Evolutionary conservation across 345 rosid genomes (phyloP), one percentile per base, ranked within the genome.

Genomic region (Populus simonii): DNA sequence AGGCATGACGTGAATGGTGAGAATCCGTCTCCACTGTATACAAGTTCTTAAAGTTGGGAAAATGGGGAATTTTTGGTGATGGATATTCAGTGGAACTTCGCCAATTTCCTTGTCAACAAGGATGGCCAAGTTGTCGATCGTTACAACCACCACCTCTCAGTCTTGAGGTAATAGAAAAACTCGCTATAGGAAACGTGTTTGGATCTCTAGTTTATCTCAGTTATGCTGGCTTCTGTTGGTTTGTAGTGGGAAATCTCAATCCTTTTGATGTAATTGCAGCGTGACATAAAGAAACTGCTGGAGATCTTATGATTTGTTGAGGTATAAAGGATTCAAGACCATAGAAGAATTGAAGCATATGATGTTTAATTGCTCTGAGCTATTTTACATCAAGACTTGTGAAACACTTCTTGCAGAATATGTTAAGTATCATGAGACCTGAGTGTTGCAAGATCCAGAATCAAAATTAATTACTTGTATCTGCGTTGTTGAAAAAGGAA

Each of bases 231-330:
- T 6, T 74, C n/a, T 76, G 18, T 67, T 25, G 43, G 23, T 29
- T 57, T 38, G 17, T 25, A 31, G 43, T 38, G 59, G 11, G 51
- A 55, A 13, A 51, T 35, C 74, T 41, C 63, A 68, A 68, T 11
- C 35, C 66, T 73, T 76, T 11, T 43, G 3, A 35, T n/a, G 47
- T 75, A 47, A 22, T 78, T 84, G 88, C 87, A 91, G 92, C 83
- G 73, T 82, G 90, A 88, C 82, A 83, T 92, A 47, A 88, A 84
- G 85, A 87, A 87, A 83, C 88, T 91, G 53, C 72, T 89, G 84
- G 87, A 80, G 33, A 53, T 84, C 13, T 25, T 17, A 17, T 79
- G 51, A 71, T 36, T 13, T 73, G 20, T 59, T 65, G 69, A 7
- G 71, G 55, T 67, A 71, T 59, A 7, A 39, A 49, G 39, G 45